Percentiles rank a stretch among this genome's conserved stretches.
Evolutionary conservation across 2,329 filamentous ascomycete species (phyloP).

Genomic region (Ophiostoma sp.): DNA sequence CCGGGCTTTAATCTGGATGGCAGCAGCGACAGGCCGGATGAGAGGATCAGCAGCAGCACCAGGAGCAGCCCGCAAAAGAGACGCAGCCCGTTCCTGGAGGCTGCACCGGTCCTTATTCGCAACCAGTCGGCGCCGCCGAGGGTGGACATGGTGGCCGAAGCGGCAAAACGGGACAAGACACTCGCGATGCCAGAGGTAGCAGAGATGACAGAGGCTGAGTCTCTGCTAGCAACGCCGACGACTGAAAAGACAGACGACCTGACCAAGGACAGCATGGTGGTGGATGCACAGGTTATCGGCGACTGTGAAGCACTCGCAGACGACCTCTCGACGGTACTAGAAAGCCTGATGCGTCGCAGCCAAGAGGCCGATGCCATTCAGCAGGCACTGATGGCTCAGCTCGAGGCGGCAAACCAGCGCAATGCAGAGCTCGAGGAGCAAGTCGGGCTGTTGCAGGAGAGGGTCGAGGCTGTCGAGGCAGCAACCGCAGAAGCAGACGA

Average conservation of each 20-base stretch:
- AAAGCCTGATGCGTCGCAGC: conserved; percentile 48
- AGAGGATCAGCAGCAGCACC: neutral
- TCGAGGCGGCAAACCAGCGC: conserved; percentile 34
- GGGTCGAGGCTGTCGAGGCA: neutral
- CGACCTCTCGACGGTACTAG: conserved; percentile 46
- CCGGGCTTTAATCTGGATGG: neutral
- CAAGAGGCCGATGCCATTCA: conserved; percentile 49
- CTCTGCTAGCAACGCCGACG: neutral
- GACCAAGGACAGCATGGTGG: neutral
- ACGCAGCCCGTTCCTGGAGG: conserved; percentile 5
- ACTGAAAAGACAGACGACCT: neutral
- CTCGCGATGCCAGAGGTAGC: neutral
- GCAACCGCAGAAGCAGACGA: neutral
- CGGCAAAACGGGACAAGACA: neutral
- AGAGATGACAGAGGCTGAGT: neutral
- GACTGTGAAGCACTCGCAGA: conserved; percentile 43
- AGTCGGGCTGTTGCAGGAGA: neutral
- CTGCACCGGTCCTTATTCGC: conserved; percentile 13
- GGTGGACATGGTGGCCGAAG: neutral
- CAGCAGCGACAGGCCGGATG: neutral
- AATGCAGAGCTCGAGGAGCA: conserved; percentile 43
- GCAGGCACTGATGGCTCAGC: conserved; percentile 45
- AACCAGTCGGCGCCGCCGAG: conserved; percentile 3
- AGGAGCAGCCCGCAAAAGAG: conserved; percentile 11
- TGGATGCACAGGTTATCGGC: neutral